Percentiles rank a stretch among this genome's conserved stretches.
Evolutionary conservation across 225 moss, liverwort and hornwort species (phyloP).

Genomic region (Bryum argenteum): DNA sequence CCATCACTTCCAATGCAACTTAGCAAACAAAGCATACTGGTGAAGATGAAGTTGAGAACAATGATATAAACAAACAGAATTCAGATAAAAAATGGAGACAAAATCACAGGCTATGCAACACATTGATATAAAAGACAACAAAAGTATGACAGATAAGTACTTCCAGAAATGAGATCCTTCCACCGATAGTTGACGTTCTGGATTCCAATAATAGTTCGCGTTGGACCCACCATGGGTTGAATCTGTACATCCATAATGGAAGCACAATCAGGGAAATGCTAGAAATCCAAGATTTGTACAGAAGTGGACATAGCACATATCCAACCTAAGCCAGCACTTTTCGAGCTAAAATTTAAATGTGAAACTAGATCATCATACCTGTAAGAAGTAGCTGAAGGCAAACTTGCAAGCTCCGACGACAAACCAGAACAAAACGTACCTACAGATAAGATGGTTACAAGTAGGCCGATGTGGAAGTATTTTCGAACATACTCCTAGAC

Average conservation of each 20-base stretch:
- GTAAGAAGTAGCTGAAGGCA: conserved; percentile 91
- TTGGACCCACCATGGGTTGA: conserved; percentile 69
- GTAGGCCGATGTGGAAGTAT: conserved; percentile 22
- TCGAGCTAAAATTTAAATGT: background rate
- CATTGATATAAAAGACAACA: background rate
- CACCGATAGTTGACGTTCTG: conserved; percentile 62
- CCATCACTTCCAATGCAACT: background rate
- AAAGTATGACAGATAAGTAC: conserved; percentile 44
- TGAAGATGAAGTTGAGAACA: background rate
- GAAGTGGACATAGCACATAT: background rate
- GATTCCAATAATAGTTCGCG: conserved; percentile 60
- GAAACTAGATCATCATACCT: conserved; percentile 45
- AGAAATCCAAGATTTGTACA: background rate
- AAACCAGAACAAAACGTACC: conserved; percentile 85
- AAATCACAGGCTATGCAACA: background rate
- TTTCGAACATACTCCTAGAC: background rate
- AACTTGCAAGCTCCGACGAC: conserved; percentile 87
- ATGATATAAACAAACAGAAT: background rate
- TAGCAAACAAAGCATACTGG: background rate
- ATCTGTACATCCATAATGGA: conserved; percentile 50
- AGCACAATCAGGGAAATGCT: background rate
- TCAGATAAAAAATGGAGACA: background rate
- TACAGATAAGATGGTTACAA: conserved; percentile 37
- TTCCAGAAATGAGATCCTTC: conserved; percentile 76
- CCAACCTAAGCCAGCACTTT: background rate